Percentiles rank a stretch among this genome's conserved stretches.
phyloP scores from a whole-genome alignment of 2,329 filamentous ascomycete species.

The Sporothrix brunneoviolacea region DNA sequence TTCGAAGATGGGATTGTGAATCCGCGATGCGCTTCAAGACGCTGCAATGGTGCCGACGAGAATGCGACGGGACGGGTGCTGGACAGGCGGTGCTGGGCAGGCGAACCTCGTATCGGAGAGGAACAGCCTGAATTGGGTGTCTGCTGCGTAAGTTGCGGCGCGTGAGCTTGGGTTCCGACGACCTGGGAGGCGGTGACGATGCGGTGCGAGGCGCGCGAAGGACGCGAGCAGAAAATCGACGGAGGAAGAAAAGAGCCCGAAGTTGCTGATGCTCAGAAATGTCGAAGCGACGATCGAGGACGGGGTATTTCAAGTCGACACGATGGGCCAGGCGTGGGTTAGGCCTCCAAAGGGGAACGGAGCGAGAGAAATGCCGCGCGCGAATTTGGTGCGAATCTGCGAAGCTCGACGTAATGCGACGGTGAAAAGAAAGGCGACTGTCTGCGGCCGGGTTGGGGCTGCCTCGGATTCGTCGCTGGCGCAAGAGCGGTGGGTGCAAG shows the following conservation, averaged over 20 bases:
- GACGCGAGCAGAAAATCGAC: neutral
- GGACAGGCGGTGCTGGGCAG: no score
- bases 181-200: neutral
- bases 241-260: neutral
- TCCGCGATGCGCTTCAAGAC: neutral
- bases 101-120: no score
- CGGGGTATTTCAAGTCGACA: constrained; percentile 4
- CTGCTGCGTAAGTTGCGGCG: no score
- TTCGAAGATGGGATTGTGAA: neutral
- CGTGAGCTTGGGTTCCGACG: neutral
- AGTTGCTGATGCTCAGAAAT: neutral
- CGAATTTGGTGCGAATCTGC: no score
- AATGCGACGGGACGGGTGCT: no score
- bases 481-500: neutral
- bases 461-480: neutral
- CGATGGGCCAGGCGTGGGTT: neutral
- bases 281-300: neutral
- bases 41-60: no score
- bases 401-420: no score
- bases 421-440: neutral
- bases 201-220: neutral
- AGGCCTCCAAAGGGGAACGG: neutral
- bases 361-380: neutral
- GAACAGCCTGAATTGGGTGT: no score
- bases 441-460: neutral